Evolutionary conservation across 2,329 filamentous ascomycete species (phyloP).

Genomic region (Xylariaceae sp.): DNA sequence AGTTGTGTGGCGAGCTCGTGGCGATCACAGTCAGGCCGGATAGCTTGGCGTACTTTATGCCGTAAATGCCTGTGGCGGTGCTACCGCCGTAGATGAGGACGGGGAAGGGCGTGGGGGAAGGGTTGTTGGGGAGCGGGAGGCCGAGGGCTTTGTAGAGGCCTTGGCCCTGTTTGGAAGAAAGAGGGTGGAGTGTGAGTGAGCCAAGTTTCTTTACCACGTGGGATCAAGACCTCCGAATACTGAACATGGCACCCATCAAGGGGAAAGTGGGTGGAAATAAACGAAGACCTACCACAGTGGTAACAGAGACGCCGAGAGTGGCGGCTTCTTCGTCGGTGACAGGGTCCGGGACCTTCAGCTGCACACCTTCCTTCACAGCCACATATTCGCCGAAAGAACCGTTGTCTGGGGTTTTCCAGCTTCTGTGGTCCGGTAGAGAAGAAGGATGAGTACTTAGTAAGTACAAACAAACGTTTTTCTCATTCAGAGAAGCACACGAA

Average conservation of each 20-base stretch:
- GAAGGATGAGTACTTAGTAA: too few species aligned
- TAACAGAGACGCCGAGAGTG: conserved; percentile 36
- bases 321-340: conserved; percentile 43
- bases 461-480: too few species aligned
- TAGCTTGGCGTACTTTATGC: conserved; percentile 39
- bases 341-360: conserved; percentile 40
- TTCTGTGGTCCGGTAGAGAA: conserved; percentile 23
- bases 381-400: conserved; percentile 40
- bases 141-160: conserved; percentile 41
- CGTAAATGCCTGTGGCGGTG: conserved; percentile 51
- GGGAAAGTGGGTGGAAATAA: neutral
- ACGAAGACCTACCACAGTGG: conserved; percentile 33
- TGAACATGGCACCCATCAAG: neutral
- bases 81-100: conserved; percentile 44
- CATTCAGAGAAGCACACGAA: too few species aligned
- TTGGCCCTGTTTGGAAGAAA: conserved; percentile 34
- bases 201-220: too few species aligned
- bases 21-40: conserved; percentile 36
- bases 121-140: conserved; percentile 41
- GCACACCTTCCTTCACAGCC: conserved; percentile 35
- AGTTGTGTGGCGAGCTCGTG: conserved; percentile 35
- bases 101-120: conserved; percentile 31
- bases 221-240: too few species aligned
- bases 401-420: conserved; percentile 33
- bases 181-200: conserved; percentile 1